Evolutionary conservation across 1,139 yeast genomes (phyloP), one percentile per base, ranked within the genome.

Genomic region (Yamadazyma epiphylla): DNA sequence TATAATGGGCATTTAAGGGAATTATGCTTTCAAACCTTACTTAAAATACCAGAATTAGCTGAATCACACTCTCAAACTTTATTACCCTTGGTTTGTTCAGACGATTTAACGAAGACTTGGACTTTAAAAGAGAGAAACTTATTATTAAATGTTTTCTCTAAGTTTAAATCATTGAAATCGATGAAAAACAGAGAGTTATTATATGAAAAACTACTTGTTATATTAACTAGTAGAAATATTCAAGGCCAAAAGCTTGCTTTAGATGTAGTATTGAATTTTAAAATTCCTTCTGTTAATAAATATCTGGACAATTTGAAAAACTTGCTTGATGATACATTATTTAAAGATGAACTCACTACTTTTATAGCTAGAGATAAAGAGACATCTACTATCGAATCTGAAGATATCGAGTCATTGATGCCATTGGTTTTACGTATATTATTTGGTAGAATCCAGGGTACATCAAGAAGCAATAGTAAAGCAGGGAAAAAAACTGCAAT

Each of bases 381-480:
- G n/a, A 68, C 68, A 6, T 61, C 74, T 3, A 57, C 61, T 2
- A 67, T 88, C 30, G 88, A 83, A 42, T 67, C 64, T 10, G 66
- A 64, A 5, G 96, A 89, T 49, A 62, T 72, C 13, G 61, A 55
- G 1, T 54, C 42, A 0, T 66, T 91, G 5, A 74, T 88, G 73
- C 94, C 94, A 1, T 53, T 85, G 27, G 72, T 88, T 4, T 57
- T 89, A 28, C 65, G 96, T 40, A 81, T 94, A 16, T 60, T 94
- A 21, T 91, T 82, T 55, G 98, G 98, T 5, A 70, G 94, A 41
- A 87, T 88, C 7, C 95, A 86, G 56, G 71, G 73, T 12, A 45
- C 62, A 4, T 51, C 68, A 4, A 62, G 53, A 39, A 77, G 81
- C 53, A 87, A 87, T 37, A 75, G 80, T 29, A 84, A 84, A 46